Evolutionary conservation across 176 grass and related monocot genomes (phyloP), one percentile per base, ranked within the genome.

Genomic region (Avena eriantha): DNA sequence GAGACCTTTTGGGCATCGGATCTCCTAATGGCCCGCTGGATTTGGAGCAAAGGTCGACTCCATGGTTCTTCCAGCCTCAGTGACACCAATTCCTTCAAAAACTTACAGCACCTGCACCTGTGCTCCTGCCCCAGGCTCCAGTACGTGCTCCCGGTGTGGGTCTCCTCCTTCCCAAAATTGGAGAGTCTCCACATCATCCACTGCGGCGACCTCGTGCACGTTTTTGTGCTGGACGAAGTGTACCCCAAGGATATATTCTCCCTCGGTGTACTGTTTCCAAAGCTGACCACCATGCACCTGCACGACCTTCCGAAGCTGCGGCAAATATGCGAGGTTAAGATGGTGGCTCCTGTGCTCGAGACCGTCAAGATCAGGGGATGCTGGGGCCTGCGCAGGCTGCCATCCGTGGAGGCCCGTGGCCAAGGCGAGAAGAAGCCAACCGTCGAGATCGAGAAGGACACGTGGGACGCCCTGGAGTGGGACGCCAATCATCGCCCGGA

Each of bases 381-480:
- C 3, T 74, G 76, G 76, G 18, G 12, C 56, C 17, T 89, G 2
- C 82, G 35, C 12, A 12, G 46, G 56, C 46, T 89, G 13, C 76
- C 76, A 24, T 2, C 18, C 2, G 24, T 84, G 10, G 9, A 0
- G 0, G 74, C 7, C 1, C 5, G 4, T 1, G 19, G 16, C 4
- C 5, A 0, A 0, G 61, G 16, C 0, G 4, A 0, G 75, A 86
- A 8, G 24, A 58, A 24, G 57, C 87, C 58, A 0, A 0, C 5
- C 1, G 18, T 89, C 0, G 87, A 89, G 48, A 21, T 80, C 0
- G 77, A 89, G 69, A 76, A 89, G 23, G 68, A 80, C 0, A 23
- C 49, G 47, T 85, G 87, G 87, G 69, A 49, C 0, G 5, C 69
- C 1, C 24, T 89, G 43, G 69, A 89, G 77, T 89, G 88, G 88